Evolutionary conservation across 192 early-diverging fungal species (phyloP), one percentile per base, ranked within the genome.

Genomic region (Coemansia guatemalensis): DNA sequence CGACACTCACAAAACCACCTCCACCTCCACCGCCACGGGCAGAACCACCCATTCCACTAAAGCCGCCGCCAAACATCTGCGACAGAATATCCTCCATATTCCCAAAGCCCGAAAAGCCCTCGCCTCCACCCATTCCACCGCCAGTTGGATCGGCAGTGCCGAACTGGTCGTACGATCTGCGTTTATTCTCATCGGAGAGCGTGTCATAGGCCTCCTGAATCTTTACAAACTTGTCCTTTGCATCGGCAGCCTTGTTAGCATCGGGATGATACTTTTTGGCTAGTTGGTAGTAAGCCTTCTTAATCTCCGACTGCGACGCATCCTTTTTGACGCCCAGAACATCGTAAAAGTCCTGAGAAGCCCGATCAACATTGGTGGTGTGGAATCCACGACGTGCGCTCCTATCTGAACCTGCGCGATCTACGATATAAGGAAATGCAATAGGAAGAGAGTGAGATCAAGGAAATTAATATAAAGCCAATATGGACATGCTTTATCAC

Each of bases 191-290:
- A 60, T 99, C 95, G 0, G 92, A 93, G 5, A 99, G 77, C 58
- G 96, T 91, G 83, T 97, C 94, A 69, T 99, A 99, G 0, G 97
- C 95, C 65, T 95, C 90, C 69, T 99, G 95, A 66, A 99, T 91
- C 79, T 99, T 92, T 9, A 97, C 82, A 82, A 99, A 99, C 82
- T 93, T 94, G 73, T 99, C 97, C 61, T 95, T 92, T 27, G 97
- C 92, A 8, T 83, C 84, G 30, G 88, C 79, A 30, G 90, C 91
- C 69, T 98, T 97, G 87, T 95, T 98, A 18, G 97, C 96, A 65
- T 99, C 97, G 1, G 97, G 97, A 71, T 99, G 97, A 80, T 90
- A 98, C 75, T 97, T 87, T 74, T 97, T 96, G 22, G 97, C 97
- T 55, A 98, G 85, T 49, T 87, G 81, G 79, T 99, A 99, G 83